phyloP scores from a whole-genome alignment of 1,284 basidiomycete species.

The Sporisorium exsertum region DNA sequence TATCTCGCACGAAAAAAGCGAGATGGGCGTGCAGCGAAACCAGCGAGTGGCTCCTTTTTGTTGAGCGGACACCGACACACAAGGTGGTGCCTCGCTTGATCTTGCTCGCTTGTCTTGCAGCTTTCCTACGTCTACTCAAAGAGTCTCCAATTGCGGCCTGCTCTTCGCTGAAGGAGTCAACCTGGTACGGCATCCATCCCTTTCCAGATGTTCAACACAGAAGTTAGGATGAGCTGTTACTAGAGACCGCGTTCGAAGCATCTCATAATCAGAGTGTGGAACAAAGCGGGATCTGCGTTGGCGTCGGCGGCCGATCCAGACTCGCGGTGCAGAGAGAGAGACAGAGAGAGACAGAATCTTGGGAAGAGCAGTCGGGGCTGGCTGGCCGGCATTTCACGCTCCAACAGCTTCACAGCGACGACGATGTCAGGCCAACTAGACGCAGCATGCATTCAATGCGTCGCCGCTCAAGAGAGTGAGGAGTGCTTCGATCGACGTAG shows the following conservation, averaged over 20 bases:
- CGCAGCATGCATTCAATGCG: neutral
- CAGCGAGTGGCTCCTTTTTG: constrained; percentile 7
- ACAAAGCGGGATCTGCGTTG: neutral
- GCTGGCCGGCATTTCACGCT: constrained; percentile 7
- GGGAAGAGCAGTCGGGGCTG: neutral
- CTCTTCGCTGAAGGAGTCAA: no score
- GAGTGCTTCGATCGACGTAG: constrained; percentile 12
- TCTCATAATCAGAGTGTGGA: neutral
- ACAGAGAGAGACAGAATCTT: neutral
- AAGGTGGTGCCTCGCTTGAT: constrained; percentile 28
- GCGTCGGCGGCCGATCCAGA: neutral
- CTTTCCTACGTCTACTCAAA: neutral
- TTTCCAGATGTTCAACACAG: no score
- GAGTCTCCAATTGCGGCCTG: neutral
- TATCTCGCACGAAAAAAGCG: constrained; percentile 13
- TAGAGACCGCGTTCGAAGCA: neutral
- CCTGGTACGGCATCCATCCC: no score
- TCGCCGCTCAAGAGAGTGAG: neutral
- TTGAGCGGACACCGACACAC: constrained; percentile 19
- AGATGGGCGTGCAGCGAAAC: neutral
- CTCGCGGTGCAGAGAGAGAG: neutral
- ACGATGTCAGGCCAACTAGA: neutral
- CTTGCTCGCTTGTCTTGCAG: constrained; percentile 31
- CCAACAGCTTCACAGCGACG: neutral
- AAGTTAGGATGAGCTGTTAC: no score